Percentiles rank a stretch among this genome's conserved stretches.
These are phyloP conservation scores for Taphrina flavorubra DNA, from an alignment of 1,139 yeast species.

Conservation along the genomic window DNA sequence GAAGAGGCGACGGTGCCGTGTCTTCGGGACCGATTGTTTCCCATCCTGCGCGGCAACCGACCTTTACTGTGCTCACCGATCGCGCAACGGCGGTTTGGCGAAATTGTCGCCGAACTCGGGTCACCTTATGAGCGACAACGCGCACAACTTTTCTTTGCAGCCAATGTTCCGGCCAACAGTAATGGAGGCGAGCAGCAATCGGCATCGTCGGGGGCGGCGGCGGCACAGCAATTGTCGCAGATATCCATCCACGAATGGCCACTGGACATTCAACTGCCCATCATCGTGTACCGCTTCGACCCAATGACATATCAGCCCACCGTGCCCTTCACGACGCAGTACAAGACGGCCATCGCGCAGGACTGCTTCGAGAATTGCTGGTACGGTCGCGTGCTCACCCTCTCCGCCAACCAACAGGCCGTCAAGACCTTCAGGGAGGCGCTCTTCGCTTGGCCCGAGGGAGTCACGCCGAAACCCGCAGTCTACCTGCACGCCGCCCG, in stretches of 20 bases:
- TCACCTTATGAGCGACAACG: conserved; percentile 15
- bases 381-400: conserved; percentile 21
- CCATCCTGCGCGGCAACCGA: conserved; percentile 23
- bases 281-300: conserved; percentile 15
- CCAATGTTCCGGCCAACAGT: too few relatives aligned
- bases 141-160: neutral
- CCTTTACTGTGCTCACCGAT: conserved; percentile 23
- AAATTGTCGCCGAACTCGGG: conserved; percentile 27
- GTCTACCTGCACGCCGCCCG: conserved; percentile 23
- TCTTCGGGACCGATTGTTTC: conserved; percentile 19
- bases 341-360: conserved; percentile 24
- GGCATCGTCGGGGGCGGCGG: too few relatives aligned
- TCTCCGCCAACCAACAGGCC: conserved; percentile 30
- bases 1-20: conserved; percentile 28
- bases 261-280: conserved; percentile 13
- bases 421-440: conserved; percentile 27
- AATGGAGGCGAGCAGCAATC: neutral
- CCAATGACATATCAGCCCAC: conserved; percentile 3
- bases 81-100: conserved; percentile 11
- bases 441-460: conserved; percentile 20
- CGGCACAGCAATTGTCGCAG: conserved; percentile 7
- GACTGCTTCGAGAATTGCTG: conserved; percentile 34
- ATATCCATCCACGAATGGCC: conserved; percentile 30
- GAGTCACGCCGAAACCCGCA: conserved; percentile 13
- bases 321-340: conserved; percentile 22